Base-by-base conservation (phyloP, 768 basidiomycete species). In the Dentipellis sp. region DNA sequence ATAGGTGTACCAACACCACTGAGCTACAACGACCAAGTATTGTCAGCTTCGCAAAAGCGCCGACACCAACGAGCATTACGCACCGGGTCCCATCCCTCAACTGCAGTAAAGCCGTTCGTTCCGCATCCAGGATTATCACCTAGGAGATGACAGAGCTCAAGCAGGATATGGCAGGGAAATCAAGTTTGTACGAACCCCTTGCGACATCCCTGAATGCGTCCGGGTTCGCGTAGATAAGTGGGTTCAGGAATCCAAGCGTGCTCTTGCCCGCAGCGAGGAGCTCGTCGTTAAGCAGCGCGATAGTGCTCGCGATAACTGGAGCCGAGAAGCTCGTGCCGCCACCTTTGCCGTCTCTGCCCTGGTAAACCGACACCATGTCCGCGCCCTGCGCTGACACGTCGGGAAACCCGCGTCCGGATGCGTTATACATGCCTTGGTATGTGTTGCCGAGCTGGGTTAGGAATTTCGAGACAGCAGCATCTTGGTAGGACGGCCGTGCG, bases 1-100 rank as follows among this genome's bases (percentile, higher is more conserved):
- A 83, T 76, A 11, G 82, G 82, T 4, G 81, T 83, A 5, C 83
- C 83, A 19, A 82, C 68, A n/a, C 82, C 82, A 47, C 38, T 55
- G 22, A 55, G 38, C 54, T 55, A 38, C 23, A 16, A 4, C n/a
- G 10, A 49, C 39, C 7, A 12, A 22, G 37, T 29, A 17, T 52
- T 49, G 42, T 45, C 16, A 16, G 10, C 39, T 11, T 21, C 10
- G n/a, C 45, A 22, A n/a, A 19, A 14, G 38, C 54, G 14, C 23
- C 17, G 21, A n/a, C 38, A 45, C n/a, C 7, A 17, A 17, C n/a
- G 42, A 17, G 48, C 12, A 50, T 50, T 3, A 54, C 66, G 17
- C 56, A 67, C 69, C 34, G 69, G 67, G 50, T 70, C 68, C 69
- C 69, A 70, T 4, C 67, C 67, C n/a, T 57, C 45, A 10, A 34